Base-by-base conservation (phyloP, 2,329 filamentous ascomycete genomes). In the Phialophora tarda region DNA sequence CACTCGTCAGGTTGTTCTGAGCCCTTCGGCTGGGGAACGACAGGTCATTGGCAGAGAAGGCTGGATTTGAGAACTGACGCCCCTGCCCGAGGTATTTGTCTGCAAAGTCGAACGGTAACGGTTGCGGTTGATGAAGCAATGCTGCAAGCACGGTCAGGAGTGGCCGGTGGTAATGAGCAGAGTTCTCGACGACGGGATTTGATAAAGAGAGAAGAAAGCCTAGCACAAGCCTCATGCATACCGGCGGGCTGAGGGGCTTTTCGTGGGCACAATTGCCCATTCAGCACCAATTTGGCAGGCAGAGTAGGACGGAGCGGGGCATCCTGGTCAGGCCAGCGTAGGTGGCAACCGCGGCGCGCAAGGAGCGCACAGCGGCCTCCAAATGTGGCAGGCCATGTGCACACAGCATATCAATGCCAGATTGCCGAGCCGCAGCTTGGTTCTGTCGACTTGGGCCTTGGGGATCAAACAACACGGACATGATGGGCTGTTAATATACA, bases 51-150 rank as follows among this genome's bases (percentile, higher is more conserved):
- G 68, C 51, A 63, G 70, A 57, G 55, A 64, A 69, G 51, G 74
- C 73, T 62, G 76, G 67, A 70, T 74, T 72, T 65, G 78, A 71
- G 65, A 75, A 78, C 26, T 68, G 65, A 63, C 76, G 75, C 64
- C 78, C 77, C 34, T 74, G 69, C 60, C 72, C 74, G 65, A 77
- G 75, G 71, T 77, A 81, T 72, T 80, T 78, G 70, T 75, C 75
- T 68, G 79, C 78, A 58, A 76, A 77, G 64, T 78, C 78, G 75
- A 81, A 73, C 65, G 71, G 74, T 64, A 76, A 78, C 69, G 73
- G 72, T 66, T 68, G 79, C 69, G 73, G 72, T 66, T 68, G 79
- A 62, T 76, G 79, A 66, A 75, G 74, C 64, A 77, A 70, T 61
- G 77, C 76, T 76, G 75, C 65, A 62, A 38, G 54, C 72, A 64